Evolutionary conservation across 164 flowering plant species (phyloP), one percentile per base, ranked within the genome.

Genomic region (Chimonanthus praecox): DNA sequence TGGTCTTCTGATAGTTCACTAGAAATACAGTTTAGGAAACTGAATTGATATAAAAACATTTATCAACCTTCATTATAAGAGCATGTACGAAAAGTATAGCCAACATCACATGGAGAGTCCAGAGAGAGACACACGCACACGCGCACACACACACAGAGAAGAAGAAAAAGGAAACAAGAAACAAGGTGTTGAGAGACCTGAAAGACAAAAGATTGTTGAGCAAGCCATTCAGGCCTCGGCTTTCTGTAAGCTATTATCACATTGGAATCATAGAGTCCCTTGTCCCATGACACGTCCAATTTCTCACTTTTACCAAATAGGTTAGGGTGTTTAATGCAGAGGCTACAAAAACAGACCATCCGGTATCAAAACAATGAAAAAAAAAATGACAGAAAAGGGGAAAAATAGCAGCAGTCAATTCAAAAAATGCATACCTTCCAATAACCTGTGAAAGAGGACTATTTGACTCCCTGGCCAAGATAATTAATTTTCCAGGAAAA

Each of bases 261-360:
- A 83, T 86, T 91, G 65, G 97, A 91, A 85, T 94, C 97, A 82
- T 83, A 88, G 13, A 94, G 80, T 45, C 98, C 98, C 80, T 92
- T 94, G 68, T 94, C 97, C 92, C 87, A 91, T 5, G 87, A 88
- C 8, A 91, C 84, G 80, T 92, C 97, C 50, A 94, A 90, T 87
- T 94, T 94, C 87, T 94, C 97, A 71, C 97, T 90, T 81, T 92
- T 87, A 48, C 98, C 98, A 78, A 92, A 94, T 74, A 94, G 83
- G 77, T 88, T 90, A 5, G 97, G 97, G 75, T 94, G 98, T 73
- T 92, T 94, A 64, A 94, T 83, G 78, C 92, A 91, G 69, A 92
- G 87, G 77, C 98, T 94, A 21, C 60, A 72, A 73, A 16, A 58
- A 72, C 3, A 79, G 45, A 68, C 21, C 71, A 68, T 3, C 68